phyloP scores from a whole-genome alignment of 441 rosid species.

The Theobroma grandiflorum region DNA sequence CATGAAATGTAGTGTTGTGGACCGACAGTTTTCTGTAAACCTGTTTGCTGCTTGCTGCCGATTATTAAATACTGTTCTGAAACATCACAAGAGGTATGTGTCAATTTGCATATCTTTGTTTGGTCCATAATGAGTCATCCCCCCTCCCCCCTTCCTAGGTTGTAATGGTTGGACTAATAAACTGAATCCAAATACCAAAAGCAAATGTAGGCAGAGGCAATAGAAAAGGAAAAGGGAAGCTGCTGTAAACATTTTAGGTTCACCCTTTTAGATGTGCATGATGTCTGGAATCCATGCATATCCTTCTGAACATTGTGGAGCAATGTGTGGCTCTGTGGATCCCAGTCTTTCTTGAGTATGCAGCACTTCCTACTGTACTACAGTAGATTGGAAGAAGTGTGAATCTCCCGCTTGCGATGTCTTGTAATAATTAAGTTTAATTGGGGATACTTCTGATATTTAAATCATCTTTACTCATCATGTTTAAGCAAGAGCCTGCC shows the following conservation, averaged over 20 bases:
- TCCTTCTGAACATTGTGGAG: too few relatives aligned
- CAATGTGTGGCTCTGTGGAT: too few relatives aligned
- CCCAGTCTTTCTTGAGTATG: too few relatives aligned
- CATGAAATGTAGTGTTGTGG: slow-evolving; percentile 41
- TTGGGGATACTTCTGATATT: too few relatives aligned
- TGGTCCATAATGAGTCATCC: not conserved
- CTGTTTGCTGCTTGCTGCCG: slow-evolving; percentile 78
- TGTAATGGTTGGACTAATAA: slow-evolving; percentile 17
- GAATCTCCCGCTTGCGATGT: too few relatives aligned
- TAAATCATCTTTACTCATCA: too few relatives aligned
- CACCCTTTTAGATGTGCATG: not conserved
- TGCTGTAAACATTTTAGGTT: not conserved
- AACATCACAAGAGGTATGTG: slow-evolving; percentile 80
- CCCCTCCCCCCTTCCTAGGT: not conserved
- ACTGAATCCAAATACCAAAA: slow-evolving; percentile 13
- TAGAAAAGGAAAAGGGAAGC: not conserved
- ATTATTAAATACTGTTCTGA: slow-evolving; percentile 72
- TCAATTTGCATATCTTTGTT: slow-evolving; percentile 11
- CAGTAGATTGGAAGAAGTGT: too few relatives aligned
- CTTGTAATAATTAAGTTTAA: too few relatives aligned
- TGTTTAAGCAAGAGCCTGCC: too few relatives aligned
- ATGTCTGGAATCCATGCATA: too few relatives aligned
- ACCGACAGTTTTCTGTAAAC: slow-evolving; percentile 60
- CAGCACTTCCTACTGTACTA: too few relatives aligned
- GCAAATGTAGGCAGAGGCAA: not conserved